Base-by-base conservation (phyloP, 768 basidiomycete genomes). In the Exidia glandulosa region DNA sequence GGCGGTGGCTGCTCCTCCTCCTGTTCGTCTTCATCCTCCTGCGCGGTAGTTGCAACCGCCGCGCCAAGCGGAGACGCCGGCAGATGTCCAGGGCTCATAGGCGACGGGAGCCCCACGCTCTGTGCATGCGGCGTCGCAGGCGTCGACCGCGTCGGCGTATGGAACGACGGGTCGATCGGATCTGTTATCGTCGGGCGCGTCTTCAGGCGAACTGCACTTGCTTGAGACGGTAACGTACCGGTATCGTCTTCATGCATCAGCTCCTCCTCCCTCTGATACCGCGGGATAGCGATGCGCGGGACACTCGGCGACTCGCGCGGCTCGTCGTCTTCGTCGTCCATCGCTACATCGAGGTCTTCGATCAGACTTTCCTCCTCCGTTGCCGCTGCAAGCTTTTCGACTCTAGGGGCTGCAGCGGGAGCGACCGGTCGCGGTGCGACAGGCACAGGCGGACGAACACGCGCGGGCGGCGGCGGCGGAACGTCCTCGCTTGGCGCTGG, bases 81-180 rank as follows among this genome's bases (percentile, higher is more conserved):
- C n/a, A n/a, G n/a, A 63, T 59, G 3, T 48, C 41, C 45, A 29
- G 63, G 33, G 14, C 62, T 32, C 27, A 37, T 37, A 34, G 55
- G 16, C 19, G 50, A 5, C 57, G 57, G 61, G 3, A 23, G 27
- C 5, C 56, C 56, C 33, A 23, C 16, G 58, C 48, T 14, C 16
- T 34, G 32, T 6, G 41, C 16, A 3, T 45, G 41, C 41, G 41
- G 41, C 41, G 25, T 45, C 19, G 30, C 36, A 27, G 32, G 54
- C 13, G 54, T 54, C 74, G 75, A 67, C 75, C 77, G 66, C 33
- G 63, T 59, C 3, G 81, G 81, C 56, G 75, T 79, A 62, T 83
- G 77, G 73, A 85, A 85, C 6, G 69, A 64, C 23, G 86, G 86
- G 66, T 87, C 85, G 33, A 87, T 84, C 2, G 86, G 86, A 68